These are phyloP conservation scores for Suillus occidentalis DNA, from an alignment of 768 basidiomycete species.

Conservation along the genomic window DNA sequence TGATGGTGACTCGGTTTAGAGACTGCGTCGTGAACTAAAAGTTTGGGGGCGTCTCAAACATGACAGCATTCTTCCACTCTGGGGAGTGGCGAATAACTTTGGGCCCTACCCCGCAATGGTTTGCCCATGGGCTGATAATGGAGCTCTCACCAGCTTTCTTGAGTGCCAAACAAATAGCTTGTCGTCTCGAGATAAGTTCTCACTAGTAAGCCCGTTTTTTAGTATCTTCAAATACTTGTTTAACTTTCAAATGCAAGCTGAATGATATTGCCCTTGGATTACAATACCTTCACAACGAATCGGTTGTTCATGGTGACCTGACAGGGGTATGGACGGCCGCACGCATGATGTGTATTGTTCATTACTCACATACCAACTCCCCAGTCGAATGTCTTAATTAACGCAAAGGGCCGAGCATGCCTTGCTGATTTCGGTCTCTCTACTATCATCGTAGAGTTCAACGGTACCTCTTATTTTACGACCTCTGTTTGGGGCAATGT, in stretches of 20 bases:
- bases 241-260: neutral
- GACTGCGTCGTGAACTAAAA: slow-evolving; percentile 21
- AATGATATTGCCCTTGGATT: neutral
- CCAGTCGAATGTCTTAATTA: slow-evolving; percentile 46
- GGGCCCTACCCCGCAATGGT: slow-evolving; percentile 24
- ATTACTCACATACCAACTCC: neutral
- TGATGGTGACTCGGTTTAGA: slow-evolving; percentile 2
- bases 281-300: slow-evolving; percentile 3
- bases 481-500: slow-evolving; percentile 39
- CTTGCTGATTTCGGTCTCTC: slow-evolving; percentile 50
- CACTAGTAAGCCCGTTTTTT: slow-evolving; percentile 13
- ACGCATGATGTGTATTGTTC: neutral
- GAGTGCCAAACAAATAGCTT: slow-evolving; percentile 8
- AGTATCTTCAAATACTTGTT: neutral
- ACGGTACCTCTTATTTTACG: slow-evolving; percentile 29
- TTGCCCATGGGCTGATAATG: slow-evolving; percentile 22
- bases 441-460: slow-evolving; percentile 21
- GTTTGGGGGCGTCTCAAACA: slow-evolving; percentile 23
- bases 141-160: slow-evolving; percentile 16
- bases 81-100: slow-evolving; percentile 18
- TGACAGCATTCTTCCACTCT: slow-evolving; percentile 21
- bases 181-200: slow-evolving; percentile 11
- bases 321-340: neutral
- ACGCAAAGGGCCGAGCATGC: slow-evolving; percentile 38
- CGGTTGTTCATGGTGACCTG: slow-evolving; percentile 8